phyloP scores from a whole-genome alignment of 345 rosid genomes.

The Gossypium anomalum region DNA sequence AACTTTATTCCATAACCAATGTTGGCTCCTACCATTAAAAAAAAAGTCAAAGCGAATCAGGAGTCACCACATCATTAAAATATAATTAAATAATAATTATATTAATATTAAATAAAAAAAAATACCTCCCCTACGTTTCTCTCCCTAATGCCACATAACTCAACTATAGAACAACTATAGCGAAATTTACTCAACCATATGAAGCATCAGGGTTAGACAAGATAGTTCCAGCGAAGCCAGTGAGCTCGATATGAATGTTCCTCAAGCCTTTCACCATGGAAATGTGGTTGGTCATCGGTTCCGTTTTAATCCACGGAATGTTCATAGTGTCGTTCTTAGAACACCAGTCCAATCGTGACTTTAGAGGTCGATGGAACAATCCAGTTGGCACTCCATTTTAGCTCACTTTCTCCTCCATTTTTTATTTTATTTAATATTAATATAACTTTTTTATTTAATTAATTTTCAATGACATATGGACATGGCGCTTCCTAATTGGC shows the following conservation, averaged over 20 bases:
- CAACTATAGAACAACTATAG: constrained; percentile 21
- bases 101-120: no score
- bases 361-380: constrained; percentile 27
- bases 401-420: constrained; percentile 50
- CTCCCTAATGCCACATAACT: no score
- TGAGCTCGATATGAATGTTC: constrained; percentile 37
- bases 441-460: no score
- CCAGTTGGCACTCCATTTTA: constrained; percentile 37
- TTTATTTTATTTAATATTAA: neutral
- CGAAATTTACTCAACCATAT: constrained; percentile 51
- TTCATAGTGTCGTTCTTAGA: constrained; percentile 47
- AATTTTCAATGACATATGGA: no score
- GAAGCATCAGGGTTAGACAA: constrained; percentile 45
- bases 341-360: constrained; percentile 32
- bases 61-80: no score
- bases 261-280: constrained; percentile 40
- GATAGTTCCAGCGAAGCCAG: constrained; percentile 31
- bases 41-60: no score
- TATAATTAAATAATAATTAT: no score
- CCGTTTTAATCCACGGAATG: constrained; percentile 37
- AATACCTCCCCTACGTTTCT: no score
- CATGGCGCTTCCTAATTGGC: no score
- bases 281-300: constrained; percentile 47
- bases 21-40: no score
- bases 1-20: no score